Conservation (phyloP, 2,329 filamentous ascomycete genomes). For the Neonectria magnoliae region DNA sequence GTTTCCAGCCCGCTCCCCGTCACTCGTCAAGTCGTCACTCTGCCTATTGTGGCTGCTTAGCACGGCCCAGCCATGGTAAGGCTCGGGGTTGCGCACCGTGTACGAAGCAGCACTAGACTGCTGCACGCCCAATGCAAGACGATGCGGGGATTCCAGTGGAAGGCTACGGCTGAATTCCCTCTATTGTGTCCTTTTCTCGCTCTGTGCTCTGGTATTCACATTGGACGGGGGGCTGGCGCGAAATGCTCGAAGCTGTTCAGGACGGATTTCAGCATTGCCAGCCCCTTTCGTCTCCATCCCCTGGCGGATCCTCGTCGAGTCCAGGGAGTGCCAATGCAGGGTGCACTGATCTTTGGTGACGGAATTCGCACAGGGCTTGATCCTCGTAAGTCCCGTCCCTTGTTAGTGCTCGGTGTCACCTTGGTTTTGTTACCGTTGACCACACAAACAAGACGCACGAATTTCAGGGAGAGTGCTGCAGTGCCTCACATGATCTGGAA, state of each 20-base stretch:
- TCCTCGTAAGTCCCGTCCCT: neutral
- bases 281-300: neutral
- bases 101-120: neutral
- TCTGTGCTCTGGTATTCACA: neutral
- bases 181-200: neutral
- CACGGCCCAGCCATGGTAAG: neutral
- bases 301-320: neutral
- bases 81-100: neutral
- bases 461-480: neutral
- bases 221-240: neutral
- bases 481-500: neutral
- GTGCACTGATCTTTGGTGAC: neutral
- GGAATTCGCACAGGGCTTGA: conserved; percentile 1
- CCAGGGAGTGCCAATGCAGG: neutral
- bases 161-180: neutral
- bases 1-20: neutral
- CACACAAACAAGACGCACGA: neutral
- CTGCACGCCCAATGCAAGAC: conserved; percentile 2
- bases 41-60: neutral
- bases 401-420: neutral
- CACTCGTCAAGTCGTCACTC: neutral
- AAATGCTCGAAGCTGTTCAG: neutral
- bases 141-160: conserved; percentile 2
- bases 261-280: neutral
- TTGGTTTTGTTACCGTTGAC: neutral